Base-by-base conservation (phyloP, 495 filamentous ascomycete species). In the Astrothelium subdiscretum region DNA sequence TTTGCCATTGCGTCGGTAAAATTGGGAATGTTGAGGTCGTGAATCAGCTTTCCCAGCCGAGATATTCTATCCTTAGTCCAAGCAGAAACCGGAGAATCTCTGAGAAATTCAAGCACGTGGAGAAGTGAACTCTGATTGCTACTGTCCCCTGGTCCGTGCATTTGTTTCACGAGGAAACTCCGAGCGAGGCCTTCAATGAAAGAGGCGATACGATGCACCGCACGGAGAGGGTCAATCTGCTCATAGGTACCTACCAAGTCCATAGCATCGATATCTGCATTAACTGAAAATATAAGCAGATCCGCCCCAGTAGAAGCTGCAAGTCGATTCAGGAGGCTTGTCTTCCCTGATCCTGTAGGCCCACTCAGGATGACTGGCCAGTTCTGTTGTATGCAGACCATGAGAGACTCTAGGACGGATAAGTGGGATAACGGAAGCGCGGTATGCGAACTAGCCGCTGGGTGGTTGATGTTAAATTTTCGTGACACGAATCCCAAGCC, bases 181-280 rank as follows among this genome's bases (percentile, higher is more conserved):
- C 24, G 48, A 29, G 48, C 48, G 15, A 54, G 29, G 24, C 5
- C 29, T 54, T 29, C 24, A 3, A 54, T 15, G 22, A 24, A 54
- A 26, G 24, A 26, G 24, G 15, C 5, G 15, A 54, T 29, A 3
- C 20, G n/a, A 20, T 54, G 48, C 6, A 54, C 26, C 10, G 48
- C 83, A 54, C 92, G 81, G 32, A 84, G 76, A 58, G 89, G 81
- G 71, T 97, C 91, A 35, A 90, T 85, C 74, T 99, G 95, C 69
- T 97, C 95, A 70, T 95, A 99, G 0, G 94, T 91, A 66, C 95
- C 95, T 59, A 99, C 87, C 26, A 99, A 80, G 70, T 99, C 95
- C 84, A 92, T 96, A 18, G 92, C 89, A 73, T 99, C 95, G 57
- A 92, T 89, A 65, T 97, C 95, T 3, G 89, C 83, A 72, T 95